A percentile compares a stretch with the other conserved stretches of the same genome.
These are phyloP conservation scores for Russula foetens DNA, from an alignment of 768 basidiomycete species.

Conservation along the genomic window DNA sequence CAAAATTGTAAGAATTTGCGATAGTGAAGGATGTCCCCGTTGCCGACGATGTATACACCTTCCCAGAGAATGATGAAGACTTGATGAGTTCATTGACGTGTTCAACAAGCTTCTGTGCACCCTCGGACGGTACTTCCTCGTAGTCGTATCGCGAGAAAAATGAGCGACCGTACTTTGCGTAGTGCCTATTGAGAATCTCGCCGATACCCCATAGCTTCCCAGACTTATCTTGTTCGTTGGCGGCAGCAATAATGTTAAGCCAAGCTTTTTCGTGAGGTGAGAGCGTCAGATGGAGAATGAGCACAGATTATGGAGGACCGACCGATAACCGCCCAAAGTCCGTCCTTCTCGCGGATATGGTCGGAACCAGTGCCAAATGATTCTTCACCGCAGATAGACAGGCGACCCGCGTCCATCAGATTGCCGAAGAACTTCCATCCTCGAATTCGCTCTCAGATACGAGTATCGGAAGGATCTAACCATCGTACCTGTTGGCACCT, in stretches of 20 bases:
- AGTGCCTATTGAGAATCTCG: conserved; percentile 82
- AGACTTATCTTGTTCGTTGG: conserved; percentile 52
- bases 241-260: conserved; percentile 94
- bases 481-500: conserved; percentile 84
- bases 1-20: conserved; percentile 73
- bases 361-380: conserved; percentile 99
- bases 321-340: conserved; percentile 96
- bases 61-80: conserved; percentile 58
- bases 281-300: not conserved
- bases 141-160: conserved; percentile 99
- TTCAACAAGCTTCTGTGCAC: conserved; percentile 78
- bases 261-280: conserved; percentile 52
- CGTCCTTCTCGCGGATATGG: conserved; percentile 99
- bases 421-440: conserved; percentile 99
- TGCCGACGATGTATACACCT: conserved; percentile 56
- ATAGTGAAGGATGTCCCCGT: conserved; percentile 70
- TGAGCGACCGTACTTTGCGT: conserved; percentile 87
- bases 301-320: conserved; percentile 26
- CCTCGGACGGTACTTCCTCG: conserved; percentile 91
- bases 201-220: conserved; percentile 82
- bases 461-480: not conserved
- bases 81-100: conserved; percentile 66
- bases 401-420: conserved; percentile 95
- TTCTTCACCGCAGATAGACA: conserved; percentile 99
- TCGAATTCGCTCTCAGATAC: conserved; percentile 25